A percentile compares a stretch with the other conserved stretches of the same genome.
phyloP scores from a whole-genome alignment of 2,329 filamentous ascomycete species.

The Penicillium sp. region DNA sequence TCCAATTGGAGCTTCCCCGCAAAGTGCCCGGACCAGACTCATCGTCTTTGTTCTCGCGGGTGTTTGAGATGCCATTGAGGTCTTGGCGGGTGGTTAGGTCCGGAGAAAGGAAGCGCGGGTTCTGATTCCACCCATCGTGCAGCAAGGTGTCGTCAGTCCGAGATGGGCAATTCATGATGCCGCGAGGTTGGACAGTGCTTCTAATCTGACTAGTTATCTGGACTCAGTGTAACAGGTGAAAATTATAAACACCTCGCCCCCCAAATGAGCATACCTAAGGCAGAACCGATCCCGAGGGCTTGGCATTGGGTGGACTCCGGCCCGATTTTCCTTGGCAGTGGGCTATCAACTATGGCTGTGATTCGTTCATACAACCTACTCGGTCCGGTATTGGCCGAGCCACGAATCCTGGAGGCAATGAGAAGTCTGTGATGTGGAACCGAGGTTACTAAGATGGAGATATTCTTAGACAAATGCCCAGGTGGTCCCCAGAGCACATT shows the following conservation, averaged over 20 bases:
- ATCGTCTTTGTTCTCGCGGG: slow-evolving; percentile 42
- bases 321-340: slow-evolving; percentile 14
- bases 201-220: not conserved
- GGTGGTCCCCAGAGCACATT: not conserved
- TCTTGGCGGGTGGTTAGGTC: slow-evolving; percentile 56
- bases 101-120: slow-evolving; percentile 51
- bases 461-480: not conserved
- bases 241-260: not conserved
- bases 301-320: slow-evolving; percentile 12
- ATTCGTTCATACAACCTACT: not conserved
- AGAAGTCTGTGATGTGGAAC: not conserved
- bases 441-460: not conserved
- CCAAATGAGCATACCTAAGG: not conserved
- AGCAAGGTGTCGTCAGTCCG: slow-evolving; percentile 52
- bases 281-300: slow-evolving; percentile 12
- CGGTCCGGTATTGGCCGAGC: slow-evolving; percentile 4
- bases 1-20: slow-evolving; percentile 9
- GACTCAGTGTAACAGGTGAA: not conserved
- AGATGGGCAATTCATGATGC: slow-evolving; percentile 56
- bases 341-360: not conserved
- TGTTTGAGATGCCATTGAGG: slow-evolving; percentile 56
- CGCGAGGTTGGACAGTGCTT: not conserved
- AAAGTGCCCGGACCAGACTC: not conserved
- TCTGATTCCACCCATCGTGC: slow-evolving; percentile 57
- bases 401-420: not conserved